These are phyloP conservation scores for Fraxinus xanthoxyloides DNA, from an alignment of 305 asterid genomes.

Conservation along the genomic window DNA sequence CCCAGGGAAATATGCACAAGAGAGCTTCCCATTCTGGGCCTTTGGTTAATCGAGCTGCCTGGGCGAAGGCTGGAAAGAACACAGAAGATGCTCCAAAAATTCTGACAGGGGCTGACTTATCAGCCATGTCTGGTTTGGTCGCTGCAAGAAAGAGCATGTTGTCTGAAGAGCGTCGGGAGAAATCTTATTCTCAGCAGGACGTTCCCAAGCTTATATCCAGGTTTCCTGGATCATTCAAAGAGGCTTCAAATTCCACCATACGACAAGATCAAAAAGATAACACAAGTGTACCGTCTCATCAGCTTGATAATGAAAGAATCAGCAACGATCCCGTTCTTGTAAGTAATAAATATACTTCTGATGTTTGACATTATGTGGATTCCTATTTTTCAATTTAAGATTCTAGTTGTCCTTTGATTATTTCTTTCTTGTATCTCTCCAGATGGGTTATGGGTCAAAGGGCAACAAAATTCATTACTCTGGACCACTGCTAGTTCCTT, in stretches of 20 bases:
- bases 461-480: conserved; percentile 89
- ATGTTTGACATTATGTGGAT: background rate
- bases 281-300: conserved; percentile 28
- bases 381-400: background rate
- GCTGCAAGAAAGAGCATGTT: conserved; percentile 80
- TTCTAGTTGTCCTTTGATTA: background rate
- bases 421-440: conserved; percentile 16
- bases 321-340: conserved; percentile 63
- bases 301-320: conserved; percentile 52
- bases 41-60: conserved; percentile 75
- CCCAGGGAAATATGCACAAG: conserved; percentile 53
- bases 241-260: conserved; percentile 52
- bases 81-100: conserved; percentile 63
- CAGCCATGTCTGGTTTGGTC: conserved; percentile 73
- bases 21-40: conserved; percentile 95
- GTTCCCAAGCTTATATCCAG: conserved; percentile 66
- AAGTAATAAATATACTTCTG: conserved; percentile 24
- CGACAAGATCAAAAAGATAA: conserved; percentile 52
- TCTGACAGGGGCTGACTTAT: conserved; percentile 57
- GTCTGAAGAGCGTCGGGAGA: conserved; percentile 62
- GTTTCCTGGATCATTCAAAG: conserved; percentile 85
- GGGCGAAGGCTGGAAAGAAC: conserved; percentile 73
- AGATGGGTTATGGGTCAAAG: conserved; percentile 78
- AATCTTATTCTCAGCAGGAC: conserved; percentile 52
- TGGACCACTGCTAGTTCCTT: conserved; percentile 78